Conservation (phyloP, 768 basidiomycete genomes). For the Peribolospora kevripleyi region DNA sequence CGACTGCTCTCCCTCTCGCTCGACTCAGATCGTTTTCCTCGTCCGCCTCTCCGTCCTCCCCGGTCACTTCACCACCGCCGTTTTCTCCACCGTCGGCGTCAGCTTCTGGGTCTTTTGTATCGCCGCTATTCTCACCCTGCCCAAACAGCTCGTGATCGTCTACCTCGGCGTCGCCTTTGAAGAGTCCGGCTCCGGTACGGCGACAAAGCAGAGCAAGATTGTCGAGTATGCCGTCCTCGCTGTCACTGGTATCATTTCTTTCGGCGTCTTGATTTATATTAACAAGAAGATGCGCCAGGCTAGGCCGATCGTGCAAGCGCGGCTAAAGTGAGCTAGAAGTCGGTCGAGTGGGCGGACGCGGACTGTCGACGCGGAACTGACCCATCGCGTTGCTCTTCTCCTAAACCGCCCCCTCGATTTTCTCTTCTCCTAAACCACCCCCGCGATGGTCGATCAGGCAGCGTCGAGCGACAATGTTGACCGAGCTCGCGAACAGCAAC, state of each 20-base stretch:
- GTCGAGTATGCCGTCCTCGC: slow-evolving; percentile 45
- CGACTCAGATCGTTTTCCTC: slow-evolving; percentile 36
- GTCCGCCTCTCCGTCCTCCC: slow-evolving; percentile 62
- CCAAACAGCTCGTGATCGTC: slow-evolving; percentile 77
- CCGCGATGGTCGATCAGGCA: no score
- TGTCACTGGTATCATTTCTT: slow-evolving; percentile 43
- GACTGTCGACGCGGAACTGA: no score
- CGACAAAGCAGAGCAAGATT: slow-evolving; percentile 30
- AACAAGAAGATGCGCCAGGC: slow-evolving; percentile 35
- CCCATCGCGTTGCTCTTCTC: no score
- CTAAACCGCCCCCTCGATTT: no score
- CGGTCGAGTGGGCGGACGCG: no score
- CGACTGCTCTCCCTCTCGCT: not conserved
- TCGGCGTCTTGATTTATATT: slow-evolving; percentile 66
- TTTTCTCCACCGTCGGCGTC: slow-evolving; percentile 80
- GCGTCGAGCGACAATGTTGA: no score
- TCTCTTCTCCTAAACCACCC: no score
- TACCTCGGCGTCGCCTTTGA: slow-evolving; percentile 45
- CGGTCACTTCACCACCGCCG: slow-evolving; percentile 65
- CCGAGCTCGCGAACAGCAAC: no score
- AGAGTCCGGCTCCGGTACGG: slow-evolving; percentile 16
- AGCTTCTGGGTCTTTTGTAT: slow-evolving; percentile 46
- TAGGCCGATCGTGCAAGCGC: slow-evolving; percentile 15
- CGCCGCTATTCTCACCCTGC: slow-evolving; percentile 58
- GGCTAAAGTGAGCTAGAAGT: slow-evolving; percentile 1